These are phyloP conservation scores for Filobasidium floriforme DNA, from an alignment of 768 basidiomycete genomes.

Conservation along the genomic window DNA sequence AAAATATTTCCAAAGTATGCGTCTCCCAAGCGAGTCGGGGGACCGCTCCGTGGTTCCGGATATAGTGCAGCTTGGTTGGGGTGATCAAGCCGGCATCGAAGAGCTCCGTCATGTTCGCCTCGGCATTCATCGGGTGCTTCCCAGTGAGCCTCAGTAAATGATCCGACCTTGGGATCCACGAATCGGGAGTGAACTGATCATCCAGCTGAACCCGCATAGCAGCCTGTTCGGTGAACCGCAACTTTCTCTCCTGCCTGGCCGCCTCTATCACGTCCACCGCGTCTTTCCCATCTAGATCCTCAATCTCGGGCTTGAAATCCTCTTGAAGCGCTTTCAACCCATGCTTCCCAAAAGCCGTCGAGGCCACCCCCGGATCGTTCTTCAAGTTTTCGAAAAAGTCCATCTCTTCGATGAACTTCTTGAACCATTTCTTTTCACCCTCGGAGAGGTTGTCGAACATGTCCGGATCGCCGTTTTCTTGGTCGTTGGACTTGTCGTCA, in stretches of 20 bases:
- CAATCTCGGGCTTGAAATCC: neutral
- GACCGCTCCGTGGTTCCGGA: constrained; percentile 20
- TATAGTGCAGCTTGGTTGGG: constrained; percentile 22
- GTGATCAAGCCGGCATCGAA: constrained; percentile 22
- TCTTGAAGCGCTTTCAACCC: neutral
- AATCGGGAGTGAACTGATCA: constrained; percentile 22
- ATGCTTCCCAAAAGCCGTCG: neutral
- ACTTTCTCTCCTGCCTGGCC: neutral
- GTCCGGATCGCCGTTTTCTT: constrained; percentile 11
- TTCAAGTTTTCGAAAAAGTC: constrained; percentile 2
- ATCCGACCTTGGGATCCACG: constrained; percentile 20
- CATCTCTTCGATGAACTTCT: constrained; percentile 10
- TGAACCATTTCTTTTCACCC: constrained; percentile 10
- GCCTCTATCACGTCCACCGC: neutral
- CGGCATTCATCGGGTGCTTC: constrained; percentile 23
- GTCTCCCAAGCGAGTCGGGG: constrained; percentile 16
- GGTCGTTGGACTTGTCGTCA: constrained; percentile 11
- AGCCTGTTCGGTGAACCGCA: neutral
- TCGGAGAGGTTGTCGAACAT: constrained; percentile 6
- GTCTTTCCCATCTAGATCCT: no score
- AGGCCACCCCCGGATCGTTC: constrained; percentile 13
- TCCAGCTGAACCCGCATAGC: constrained; percentile 23
- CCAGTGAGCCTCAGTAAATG: constrained; percentile 20
- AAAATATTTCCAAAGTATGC: constrained; percentile 19
- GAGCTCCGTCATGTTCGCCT: constrained; percentile 14